Conservation (phyloP, 108 stramenopile genomes). For the Skeletonema grethae region DNA sequence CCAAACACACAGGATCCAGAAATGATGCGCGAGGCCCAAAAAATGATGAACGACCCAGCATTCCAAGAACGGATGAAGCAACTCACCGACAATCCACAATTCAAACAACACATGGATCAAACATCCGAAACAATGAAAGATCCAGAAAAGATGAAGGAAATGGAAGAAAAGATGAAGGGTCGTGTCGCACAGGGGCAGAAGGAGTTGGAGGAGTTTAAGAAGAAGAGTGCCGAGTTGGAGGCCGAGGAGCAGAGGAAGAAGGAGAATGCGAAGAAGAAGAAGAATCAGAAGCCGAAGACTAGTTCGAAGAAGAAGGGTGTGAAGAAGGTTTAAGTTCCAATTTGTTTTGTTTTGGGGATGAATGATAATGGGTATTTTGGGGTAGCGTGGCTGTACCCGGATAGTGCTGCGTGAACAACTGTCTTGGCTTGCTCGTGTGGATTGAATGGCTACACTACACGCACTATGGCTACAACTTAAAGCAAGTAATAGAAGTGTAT, state of each 20-base stretch:
- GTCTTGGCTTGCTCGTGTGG: neutral
- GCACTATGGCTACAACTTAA: neutral
- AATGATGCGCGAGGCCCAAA: constrained; percentile 85
- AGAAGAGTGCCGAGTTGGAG: constrained; percentile 52
- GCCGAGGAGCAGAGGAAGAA: constrained; percentile 27
- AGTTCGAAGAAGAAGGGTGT: constrained; percentile 49
- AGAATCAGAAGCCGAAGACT: constrained; percentile 47
- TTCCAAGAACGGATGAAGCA: constrained; percentile 87
- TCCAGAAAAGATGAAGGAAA: constrained; percentile 73
- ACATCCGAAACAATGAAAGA: constrained; percentile 76
- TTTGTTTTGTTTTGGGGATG: neutral
- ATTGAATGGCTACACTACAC: neutral
- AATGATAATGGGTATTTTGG: neutral
- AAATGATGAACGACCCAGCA: constrained; percentile 85
- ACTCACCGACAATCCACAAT: constrained; percentile 61
- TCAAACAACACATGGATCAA: constrained; percentile 65
- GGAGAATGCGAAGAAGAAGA: constrained; percentile 27
- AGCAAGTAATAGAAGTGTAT: neutral
- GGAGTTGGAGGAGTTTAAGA: constrained; percentile 57
- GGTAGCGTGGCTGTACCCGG: no score
- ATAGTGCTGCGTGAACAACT: neutral
- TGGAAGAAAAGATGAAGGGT: constrained; percentile 70
- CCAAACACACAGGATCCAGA: constrained; percentile 74
- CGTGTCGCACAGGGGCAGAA: constrained; percentile 70
- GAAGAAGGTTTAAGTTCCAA: constrained; percentile 27